Evolutionary conservation across 2,329 filamentous ascomycete genomes (phyloP), one percentile per base, ranked within the genome.

Genomic region (Fusarium praegraminearum): DNA sequence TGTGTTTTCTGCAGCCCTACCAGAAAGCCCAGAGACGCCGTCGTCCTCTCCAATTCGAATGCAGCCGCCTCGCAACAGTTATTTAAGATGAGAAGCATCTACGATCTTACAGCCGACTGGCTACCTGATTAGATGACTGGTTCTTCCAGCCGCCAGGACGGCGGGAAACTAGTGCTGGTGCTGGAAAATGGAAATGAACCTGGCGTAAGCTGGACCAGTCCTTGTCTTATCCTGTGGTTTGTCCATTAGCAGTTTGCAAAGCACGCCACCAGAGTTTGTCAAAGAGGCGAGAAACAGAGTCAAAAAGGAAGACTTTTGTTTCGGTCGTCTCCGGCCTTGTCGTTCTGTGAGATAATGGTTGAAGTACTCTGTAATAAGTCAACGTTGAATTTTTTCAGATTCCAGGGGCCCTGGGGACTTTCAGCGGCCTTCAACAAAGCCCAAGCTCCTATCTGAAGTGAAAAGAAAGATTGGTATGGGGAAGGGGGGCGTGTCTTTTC

Each of bases 111-210:
- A 49, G 45, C 36, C 30, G 38, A 69, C 41, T 65, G 61, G 65
- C 45, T 69, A 53, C 28, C 28, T 30, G n/a, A 40, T 40, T 40
- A 54, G 35, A 40, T 52, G 49, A 36, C 49, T 52, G 24, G 24
- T 41, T 52, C 24, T 40, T 40, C 65, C 54, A 69, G 57, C 60
- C 55, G 65, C 65, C 65, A 12, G 50, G 50, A 41, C 40, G 38
- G 65, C 51, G 54, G 50, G 51, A 65, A 53, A 46, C 60, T 64
- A 57, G 41, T 65, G 10, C n/a, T 45, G 44, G 56, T 67, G 53
- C 22, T 36, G 35, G 22, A 61, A 28, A 24, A 58, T 55, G 44
- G 40, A 59, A 53, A 67, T 50, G 51, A 57, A 38, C 57, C 52
- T 49, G 43, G 56, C 28, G 35, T 22, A 26, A 52, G 24, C 44